Base-by-base conservation (phyloP, 208 protist species). In the Trypanosoma vivax region DNA sequence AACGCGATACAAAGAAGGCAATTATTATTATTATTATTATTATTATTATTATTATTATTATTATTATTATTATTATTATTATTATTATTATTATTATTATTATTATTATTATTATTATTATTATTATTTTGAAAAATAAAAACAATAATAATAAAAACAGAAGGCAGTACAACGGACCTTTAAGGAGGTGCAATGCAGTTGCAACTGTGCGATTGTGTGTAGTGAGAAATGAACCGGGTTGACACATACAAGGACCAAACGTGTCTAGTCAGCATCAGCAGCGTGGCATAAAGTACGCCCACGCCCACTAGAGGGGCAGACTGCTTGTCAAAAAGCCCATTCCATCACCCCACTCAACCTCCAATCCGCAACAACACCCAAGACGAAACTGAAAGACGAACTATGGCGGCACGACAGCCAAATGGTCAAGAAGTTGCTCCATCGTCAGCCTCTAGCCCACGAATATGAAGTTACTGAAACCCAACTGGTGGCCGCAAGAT, bases 381-480 rank as follows among this genome's bases (percentile, higher is more conserved):
- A 37, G 13, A 7, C 33, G 10, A 37, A 37, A 37, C 33, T 7
- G 33, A 37, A 13, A 37, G 33, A 7, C 33, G 33, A 37, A 13
- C n/a, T n/a, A n/a, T n/a, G 9, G 2, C 9, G 16, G 11, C 10
- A 19, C 25, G 38, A 6, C 25, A 49, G 21, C 2, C 38, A 59
- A 29, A 5, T 25, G 18, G 23, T 34, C 34, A 42, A 39, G 4
- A 45, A 19, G 21, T n/a, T 11, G 6, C 9, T 9, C 1, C 7
- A 7, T 7, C 10, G 7, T n/a, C 33, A 7, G 33, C 33, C 7
- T n/a, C 33, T 37, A 13, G 33, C 13, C 33, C n/a, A 25, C 10
- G 11, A 33, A 4, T 23, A 3, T n/a, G 3, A 48, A 31, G 40
- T 65, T 46, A 83, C 7, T 76, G 63, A 59, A 83, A 79, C 0